Conservation (phyloP, 2,329 filamentous ascomycete genomes). For the Emericellopsis atlantica region DNA sequence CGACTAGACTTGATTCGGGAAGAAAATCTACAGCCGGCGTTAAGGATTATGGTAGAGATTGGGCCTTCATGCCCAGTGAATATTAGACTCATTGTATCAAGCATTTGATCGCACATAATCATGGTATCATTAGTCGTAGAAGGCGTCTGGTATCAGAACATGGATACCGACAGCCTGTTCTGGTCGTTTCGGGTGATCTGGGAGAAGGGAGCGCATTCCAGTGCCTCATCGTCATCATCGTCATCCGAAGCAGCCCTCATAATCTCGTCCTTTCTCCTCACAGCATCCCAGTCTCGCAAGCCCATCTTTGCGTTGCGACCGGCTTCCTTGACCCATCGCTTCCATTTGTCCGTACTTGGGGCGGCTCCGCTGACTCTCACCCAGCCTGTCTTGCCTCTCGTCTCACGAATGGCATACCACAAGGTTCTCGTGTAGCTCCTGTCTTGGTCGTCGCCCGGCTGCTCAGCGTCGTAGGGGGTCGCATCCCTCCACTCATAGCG, state of each 20-base stretch:
- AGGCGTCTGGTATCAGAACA: no score
- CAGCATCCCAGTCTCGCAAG: slow-evolving; percentile 29
- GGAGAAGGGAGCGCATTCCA: neutral
- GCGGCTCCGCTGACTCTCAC: slow-evolving; percentile 36
- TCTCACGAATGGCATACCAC: slow-evolving; percentile 47
- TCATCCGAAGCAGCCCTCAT: slow-evolving; percentile 15
- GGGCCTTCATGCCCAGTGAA: no score
- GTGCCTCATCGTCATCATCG: neutral
- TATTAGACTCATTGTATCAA: no score
- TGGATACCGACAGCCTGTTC: no score
- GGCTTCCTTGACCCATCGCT: slow-evolving; percentile 38
- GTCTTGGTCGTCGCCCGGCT: slow-evolving; percentile 20
- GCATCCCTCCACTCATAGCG: slow-evolving; percentile 31
- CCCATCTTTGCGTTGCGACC: slow-evolving; percentile 19
- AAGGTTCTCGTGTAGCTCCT: slow-evolving; percentile 40
- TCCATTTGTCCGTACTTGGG: slow-evolving; percentile 38
- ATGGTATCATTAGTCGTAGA: no score
- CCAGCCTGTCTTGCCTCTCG: slow-evolving; percentile 34
- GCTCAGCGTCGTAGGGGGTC: slow-evolving; percentile 24
- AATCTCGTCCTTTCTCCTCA: slow-evolving; percentile 33
- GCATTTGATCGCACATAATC: no score
- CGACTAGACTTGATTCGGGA: slow-evolving; percentile 39
- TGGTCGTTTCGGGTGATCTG: no score
- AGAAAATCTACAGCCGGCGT: neutral
- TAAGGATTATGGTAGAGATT: no score